These are phyloP conservation scores for Discostella stelligera DNA, from an alignment of 352 stramenopile species.

Conservation along the genomic window DNA sequence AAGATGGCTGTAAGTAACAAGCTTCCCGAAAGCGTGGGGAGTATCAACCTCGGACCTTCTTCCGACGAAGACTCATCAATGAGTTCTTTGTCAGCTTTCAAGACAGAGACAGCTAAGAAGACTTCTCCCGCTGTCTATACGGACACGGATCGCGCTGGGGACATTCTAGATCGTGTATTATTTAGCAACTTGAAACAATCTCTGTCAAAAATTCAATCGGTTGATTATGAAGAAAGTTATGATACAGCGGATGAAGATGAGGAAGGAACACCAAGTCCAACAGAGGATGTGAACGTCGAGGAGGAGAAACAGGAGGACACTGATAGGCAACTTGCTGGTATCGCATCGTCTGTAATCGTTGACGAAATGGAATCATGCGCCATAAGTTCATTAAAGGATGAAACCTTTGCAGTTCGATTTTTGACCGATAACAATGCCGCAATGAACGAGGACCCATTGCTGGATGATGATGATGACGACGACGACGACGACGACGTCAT, in stretches of 20 bases:
- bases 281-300: too few relatives aligned
- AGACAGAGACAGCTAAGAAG: not conserved
- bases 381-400: constrained; percentile 27
- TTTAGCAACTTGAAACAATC: constrained; percentile 23
- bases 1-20: not conserved
- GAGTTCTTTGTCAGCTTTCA: constrained; percentile 4
- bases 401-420: not conserved
- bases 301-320: not conserved
- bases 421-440: not conserved
- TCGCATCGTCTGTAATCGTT: constrained; percentile 8
- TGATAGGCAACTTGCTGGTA: not conserved
- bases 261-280: too few relatives aligned
- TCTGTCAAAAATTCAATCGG: constrained; percentile 28
- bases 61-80: constrained; percentile 4
- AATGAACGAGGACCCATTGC: not conserved
- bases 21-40: not conserved
- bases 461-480: constrained; percentile 3
- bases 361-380: constrained; percentile 21
- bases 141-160: not conserved
- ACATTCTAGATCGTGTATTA: constrained; percentile 1
- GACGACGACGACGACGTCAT: constrained; percentile 19
- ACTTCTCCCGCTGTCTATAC: not conserved
- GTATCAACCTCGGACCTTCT: not conserved
- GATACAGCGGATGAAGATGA: constrained; percentile 10
- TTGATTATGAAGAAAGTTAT: constrained; percentile 7